Evolutionary conservation across 1,284 basidiomycete species (phyloP).

Genomic region (Fomes fomentarius): DNA sequence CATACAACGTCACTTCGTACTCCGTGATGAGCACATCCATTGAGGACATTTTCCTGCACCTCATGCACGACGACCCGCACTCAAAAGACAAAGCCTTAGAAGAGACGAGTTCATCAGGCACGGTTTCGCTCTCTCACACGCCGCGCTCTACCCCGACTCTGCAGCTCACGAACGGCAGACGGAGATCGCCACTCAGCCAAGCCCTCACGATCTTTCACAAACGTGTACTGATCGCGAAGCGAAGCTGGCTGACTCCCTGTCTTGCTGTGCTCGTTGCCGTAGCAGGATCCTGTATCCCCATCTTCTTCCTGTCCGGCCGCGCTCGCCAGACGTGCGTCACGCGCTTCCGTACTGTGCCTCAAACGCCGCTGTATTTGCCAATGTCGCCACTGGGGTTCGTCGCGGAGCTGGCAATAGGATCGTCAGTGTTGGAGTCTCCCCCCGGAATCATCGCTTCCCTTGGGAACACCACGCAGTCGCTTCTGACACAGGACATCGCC

Average conservation of each 20-base stretch:
- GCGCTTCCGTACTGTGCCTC: slow-evolving; percentile 37
- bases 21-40: slow-evolving; percentile 76
- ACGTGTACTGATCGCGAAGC: slow-evolving; percentile 62
- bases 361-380: slow-evolving; percentile 52
- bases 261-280: slow-evolving; percentile 66
- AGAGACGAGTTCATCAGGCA: slow-evolving; percentile 12
- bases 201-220: slow-evolving; percentile 76
- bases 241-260: slow-evolving; percentile 70
- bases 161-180: slow-evolving; percentile 51
- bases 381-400: slow-evolving; percentile 39
- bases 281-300: slow-evolving; percentile 64
- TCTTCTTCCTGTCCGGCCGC: slow-evolving; percentile 61
- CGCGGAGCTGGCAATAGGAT: slow-evolving; percentile 24
- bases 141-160: slow-evolving; percentile 28
- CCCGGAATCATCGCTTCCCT: slow-evolving; percentile 48
- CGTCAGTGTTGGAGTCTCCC: slow-evolving; percentile 45
- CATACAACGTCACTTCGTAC: slow-evolving; percentile 52
- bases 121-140: slow-evolving; percentile 22
- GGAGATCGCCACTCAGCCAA: slow-evolving; percentile 56
- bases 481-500: slow-evolving; percentile 43
- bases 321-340: slow-evolving; percentile 50
- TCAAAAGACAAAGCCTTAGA: slow-evolving; percentile 24
- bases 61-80: slow-evolving; percentile 57
- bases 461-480: slow-evolving; percentile 36
- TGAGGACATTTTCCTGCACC: slow-evolving; percentile 78